Conservation (phyloP, 257 asterid species). For the Apocynum venetum region DNA sequence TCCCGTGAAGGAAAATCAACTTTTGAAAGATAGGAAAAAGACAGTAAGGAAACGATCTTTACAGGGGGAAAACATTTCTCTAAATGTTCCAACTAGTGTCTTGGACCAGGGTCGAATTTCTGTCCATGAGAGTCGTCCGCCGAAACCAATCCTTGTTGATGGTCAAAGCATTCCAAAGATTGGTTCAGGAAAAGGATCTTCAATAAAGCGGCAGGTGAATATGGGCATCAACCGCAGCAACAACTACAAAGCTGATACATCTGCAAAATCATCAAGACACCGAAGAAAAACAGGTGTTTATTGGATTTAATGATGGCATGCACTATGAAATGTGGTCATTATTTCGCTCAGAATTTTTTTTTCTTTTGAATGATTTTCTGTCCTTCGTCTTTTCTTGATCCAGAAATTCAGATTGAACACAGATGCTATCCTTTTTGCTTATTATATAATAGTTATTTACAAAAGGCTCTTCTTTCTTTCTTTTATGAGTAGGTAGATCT, state of each 20-base stretch:
- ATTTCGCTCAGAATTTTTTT: not conserved
- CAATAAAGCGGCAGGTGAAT: slow-evolving; percentile 56
- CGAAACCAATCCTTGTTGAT: slow-evolving; percentile 72
- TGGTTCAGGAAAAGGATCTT: slow-evolving; percentile 71
- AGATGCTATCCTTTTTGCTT: not conserved
- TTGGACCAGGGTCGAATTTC: slow-evolving; percentile 51
- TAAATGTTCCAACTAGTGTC: slow-evolving; percentile 37
- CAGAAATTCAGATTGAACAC: not conserved
- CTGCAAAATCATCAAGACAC: slow-evolving; percentile 54
- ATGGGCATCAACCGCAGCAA: slow-evolving; percentile 50
- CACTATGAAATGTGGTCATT: not conserved
- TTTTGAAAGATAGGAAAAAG: slow-evolving; percentile 89
- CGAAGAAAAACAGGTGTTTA: slow-evolving; percentile 64
- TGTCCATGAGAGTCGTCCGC: slow-evolving; percentile 54
- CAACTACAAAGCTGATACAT: slow-evolving; percentile 56
- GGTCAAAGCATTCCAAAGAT: slow-evolving; percentile 65
- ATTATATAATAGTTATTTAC: not conserved
- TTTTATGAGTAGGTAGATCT: not conserved
- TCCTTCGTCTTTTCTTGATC: not conserved
- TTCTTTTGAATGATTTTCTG: not conserved
- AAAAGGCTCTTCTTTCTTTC: not conserved
- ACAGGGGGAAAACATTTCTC: slow-evolving; percentile 57
- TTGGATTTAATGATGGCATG: slow-evolving; percentile 13
- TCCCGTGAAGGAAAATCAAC: slow-evolving; percentile 83
- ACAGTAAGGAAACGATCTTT: slow-evolving; percentile 57